Percentiles rank a stretch among this genome's conserved stretches.
phyloP scores from a whole-genome alignment of 2,329 filamentous ascomycete species.

The Fusarium sp. region DNA sequence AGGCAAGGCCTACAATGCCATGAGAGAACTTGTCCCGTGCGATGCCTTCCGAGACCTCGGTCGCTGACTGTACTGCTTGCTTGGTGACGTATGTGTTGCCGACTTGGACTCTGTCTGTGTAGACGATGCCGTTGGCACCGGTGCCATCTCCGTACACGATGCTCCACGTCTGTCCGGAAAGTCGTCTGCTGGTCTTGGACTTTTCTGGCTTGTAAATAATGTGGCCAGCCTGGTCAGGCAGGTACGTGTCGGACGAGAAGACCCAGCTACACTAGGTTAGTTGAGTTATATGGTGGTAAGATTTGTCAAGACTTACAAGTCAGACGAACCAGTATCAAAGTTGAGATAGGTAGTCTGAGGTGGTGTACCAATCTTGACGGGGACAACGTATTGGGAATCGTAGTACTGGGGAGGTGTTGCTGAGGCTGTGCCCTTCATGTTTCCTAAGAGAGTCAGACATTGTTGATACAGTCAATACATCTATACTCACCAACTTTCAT shows the following conservation, averaged over 20 bases:
- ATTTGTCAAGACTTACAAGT: slow-evolving; percentile 53
- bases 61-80: slow-evolving; percentile 76
- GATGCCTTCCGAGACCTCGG: slow-evolving; percentile 63
- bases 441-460: slow-evolving; percentile 14
- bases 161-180: slow-evolving; percentile 62
- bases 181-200: slow-evolving; percentile 56
- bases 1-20: slow-evolving; percentile 52
- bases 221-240: slow-evolving; percentile 62
- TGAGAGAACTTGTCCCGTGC: slow-evolving; percentile 50
- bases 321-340: slow-evolving; percentile 73
- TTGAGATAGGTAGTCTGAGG: slow-evolving; percentile 72
- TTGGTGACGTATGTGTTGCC: slow-evolving; percentile 68
- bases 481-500: slow-evolving; percentile 37
- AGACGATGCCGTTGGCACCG: slow-evolving; percentile 72
- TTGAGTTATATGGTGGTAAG: too few relatives aligned
- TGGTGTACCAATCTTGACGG: slow-evolving; percentile 71
- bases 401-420: slow-evolving; percentile 49
- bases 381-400: slow-evolving; percentile 70
- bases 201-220: slow-evolving; percentile 65
- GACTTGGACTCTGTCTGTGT: slow-evolving; percentile 72
- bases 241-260: slow-evolving; percentile 69
- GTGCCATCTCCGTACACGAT: slow-evolving; percentile 76
- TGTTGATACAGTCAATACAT: accelerated
- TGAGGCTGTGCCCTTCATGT: slow-evolving; percentile 38
- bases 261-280: slow-evolving; percentile 68